Base-by-base conservation (phyloP, 805 yeast species). In the Henningerozyma blattae region DNA sequence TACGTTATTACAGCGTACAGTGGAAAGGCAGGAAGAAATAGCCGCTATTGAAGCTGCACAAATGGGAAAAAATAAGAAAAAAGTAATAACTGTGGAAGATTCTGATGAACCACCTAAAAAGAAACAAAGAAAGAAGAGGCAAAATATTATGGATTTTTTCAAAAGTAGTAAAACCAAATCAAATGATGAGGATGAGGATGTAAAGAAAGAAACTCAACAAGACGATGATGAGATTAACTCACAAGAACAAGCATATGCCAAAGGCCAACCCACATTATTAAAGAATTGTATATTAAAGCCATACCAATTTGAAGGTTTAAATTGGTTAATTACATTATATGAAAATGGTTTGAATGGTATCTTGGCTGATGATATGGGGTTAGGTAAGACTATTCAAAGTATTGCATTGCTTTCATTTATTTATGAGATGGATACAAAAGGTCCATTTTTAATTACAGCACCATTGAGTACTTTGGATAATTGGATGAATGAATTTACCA, bases 311-410 rank as follows among this genome's bases (percentile, higher is more conserved):
- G 86, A 81, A 36, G 98, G 97, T 1, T 67, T 89, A 36, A 86
- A 84, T 42, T 89, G 97, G 97, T 60, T 91, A 28, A 70, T 78
- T 12, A 79, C 95, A 0, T 59, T 89, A 18, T 91, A 81, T 53
- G 94, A 87, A 50, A 91, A 89, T 56, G 98, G 97, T 0, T 63
- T 89, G 19, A 89, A 89, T 54, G 98, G 97, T 2, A 87, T 91
- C 24, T 61, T 91, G 15, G 97, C 97, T 1, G 97, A 91, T 59
- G 97, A 89, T 55, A 89, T 89, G 98, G 97, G 97, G 0, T 62
- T 89, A 18, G 98, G 98, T 2, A 89, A 89, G 52, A 91, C 98
- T 0, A 56, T 89, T 6, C 95, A 91, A 54, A 78, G 91, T 28
- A 84, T 89, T 35, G 70, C 95, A 0, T 65, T 89, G 39, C 47